phyloP scores from a whole-genome alignment of 2,329 filamentous ascomycete genomes.

The Davidsoniella neocaledoniae region DNA sequence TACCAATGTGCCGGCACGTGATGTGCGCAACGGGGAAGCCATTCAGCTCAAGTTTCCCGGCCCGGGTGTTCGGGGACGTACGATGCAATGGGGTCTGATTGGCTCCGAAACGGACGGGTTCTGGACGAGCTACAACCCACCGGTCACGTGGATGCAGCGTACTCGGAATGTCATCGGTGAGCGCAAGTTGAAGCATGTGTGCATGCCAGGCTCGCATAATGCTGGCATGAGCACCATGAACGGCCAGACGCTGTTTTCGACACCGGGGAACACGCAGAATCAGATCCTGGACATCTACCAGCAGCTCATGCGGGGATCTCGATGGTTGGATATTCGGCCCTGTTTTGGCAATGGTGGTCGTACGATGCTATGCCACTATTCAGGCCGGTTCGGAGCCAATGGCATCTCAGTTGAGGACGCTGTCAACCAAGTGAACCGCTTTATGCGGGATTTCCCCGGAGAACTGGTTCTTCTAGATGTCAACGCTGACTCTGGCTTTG shows the following conservation, averaged over 20 bases:
- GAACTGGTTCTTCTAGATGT: conserved; percentile 29
- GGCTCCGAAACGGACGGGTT: conserved; percentile 6
- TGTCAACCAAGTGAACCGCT: conserved; percentile 25
- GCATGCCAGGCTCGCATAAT: conserved; percentile 30
- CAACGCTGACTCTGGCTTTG: conserved; percentile 17
- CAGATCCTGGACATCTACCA: conserved; percentile 26
- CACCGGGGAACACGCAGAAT: conserved; percentile 22
- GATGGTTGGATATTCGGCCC: conserved; percentile 28
- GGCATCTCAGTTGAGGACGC: conserved; percentile 21
- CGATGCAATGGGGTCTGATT: conserved; percentile 5
- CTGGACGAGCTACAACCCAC: conserved; percentile 8
- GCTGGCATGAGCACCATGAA: conserved; percentile 26
- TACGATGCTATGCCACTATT: conserved; percentile 7
- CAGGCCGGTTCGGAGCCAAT: conserved; percentile 2
- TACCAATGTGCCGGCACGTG: conserved; percentile 1
- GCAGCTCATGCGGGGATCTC: conserved; percentile 26
- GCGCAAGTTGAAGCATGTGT: conserved; percentile 25
- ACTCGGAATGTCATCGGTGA: conserved; percentile 16
- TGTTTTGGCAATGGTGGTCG: conserved; percentile 5
- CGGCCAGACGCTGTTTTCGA: conserved; percentile 14
- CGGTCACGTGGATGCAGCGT: conserved; percentile 16
- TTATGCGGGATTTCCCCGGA: conserved; percentile 23
- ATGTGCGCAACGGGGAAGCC: neutral
- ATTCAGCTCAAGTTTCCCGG: conserved; percentile 4
- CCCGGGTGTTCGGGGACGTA: conserved; percentile 4